phyloP scores from a whole-genome alignment of 164 flowering plant species.

The Santalum album region DNA sequence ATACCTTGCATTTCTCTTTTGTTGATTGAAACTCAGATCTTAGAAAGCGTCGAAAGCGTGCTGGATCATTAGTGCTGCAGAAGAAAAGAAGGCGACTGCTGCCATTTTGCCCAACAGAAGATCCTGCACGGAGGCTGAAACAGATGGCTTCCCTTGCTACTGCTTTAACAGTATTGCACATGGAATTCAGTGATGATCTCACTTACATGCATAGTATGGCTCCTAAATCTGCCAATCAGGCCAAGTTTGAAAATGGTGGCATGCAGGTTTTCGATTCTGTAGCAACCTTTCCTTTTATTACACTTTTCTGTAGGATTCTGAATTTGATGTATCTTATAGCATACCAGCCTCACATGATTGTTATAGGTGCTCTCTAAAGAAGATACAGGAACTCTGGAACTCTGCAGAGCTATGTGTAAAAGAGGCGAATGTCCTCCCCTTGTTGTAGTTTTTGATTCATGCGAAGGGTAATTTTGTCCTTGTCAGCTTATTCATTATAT shows the following conservation, averaged over 20 bases:
- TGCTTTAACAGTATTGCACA: constrained; percentile 41
- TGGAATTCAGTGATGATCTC: constrained; percentile 51
- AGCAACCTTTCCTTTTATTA: neutral
- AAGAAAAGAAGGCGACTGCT: constrained; percentile 51
- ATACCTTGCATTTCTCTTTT: neutral
- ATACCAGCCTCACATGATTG: neutral
- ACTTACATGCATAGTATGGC: constrained; percentile 55
- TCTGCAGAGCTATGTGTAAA: constrained; percentile 46
- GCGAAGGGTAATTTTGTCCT: constrained; percentile 52
- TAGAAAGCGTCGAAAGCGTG: constrained; percentile 45
- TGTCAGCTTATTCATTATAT: neutral
- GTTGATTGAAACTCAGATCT: constrained; percentile 19
- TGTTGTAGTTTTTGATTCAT: constrained; percentile 46
- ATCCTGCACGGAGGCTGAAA: constrained; percentile 35
- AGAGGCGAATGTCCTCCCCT: constrained; percentile 75
- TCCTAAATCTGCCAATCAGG: constrained; percentile 55
- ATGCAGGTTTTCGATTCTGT: constrained; percentile 51
- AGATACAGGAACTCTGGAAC: constrained; percentile 47
- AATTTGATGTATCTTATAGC: neutral
- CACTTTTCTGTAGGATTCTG: too few species aligned
- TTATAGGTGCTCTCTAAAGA: constrained; percentile 57
- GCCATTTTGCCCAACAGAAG: constrained; percentile 50
- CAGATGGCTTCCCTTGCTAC: constrained; percentile 67
- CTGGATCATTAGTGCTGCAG: constrained; percentile 26
- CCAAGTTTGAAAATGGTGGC: constrained; percentile 52